These are phyloP conservation scores for Tylopilus cervinicoccineus DNA, from an alignment of 768 basidiomycete genomes.

Conservation along the genomic window DNA sequence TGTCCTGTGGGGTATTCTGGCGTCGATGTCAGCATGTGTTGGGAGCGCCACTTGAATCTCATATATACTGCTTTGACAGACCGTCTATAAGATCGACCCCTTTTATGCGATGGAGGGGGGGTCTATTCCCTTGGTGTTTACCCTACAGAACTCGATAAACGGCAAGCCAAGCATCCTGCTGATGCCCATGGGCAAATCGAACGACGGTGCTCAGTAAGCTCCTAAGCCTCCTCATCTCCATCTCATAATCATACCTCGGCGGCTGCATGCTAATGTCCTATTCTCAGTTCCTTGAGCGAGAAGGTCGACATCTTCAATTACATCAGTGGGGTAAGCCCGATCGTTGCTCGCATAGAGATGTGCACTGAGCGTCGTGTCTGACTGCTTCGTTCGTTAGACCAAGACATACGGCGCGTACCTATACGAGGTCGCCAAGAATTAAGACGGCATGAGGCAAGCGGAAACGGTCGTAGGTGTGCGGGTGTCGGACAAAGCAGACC, in stretches of 20 bases:
- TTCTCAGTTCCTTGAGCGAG: neutral
- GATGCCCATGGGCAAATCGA: slow-evolving; percentile 86
- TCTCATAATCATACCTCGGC: neutral
- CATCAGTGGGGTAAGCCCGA: slow-evolving; percentile 60
- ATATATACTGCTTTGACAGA: neutral
- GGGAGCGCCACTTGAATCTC: neutral
- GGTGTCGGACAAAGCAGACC: too few relatives aligned
- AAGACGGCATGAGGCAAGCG: neutral
- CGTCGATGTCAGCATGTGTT: neutral
- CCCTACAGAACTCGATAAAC: slow-evolving; percentile 71
- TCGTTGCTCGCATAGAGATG: neutral
- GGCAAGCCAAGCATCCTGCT: slow-evolving; percentile 71
- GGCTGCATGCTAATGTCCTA: neutral
- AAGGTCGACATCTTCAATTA: slow-evolving; percentile 47
- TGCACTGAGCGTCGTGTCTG: too few relatives aligned
- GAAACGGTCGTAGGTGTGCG: too few relatives aligned
- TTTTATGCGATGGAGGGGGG: slow-evolving; percentile 81
- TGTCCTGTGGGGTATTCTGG: neutral
- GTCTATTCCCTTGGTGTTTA: slow-evolving; percentile 82
- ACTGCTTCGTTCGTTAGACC: neutral
- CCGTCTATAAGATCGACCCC: slow-evolving; percentile 43
- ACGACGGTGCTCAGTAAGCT: slow-evolving; percentile 87
- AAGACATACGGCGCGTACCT: neutral
- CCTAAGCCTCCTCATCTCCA: too few relatives aligned
- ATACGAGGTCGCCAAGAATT: neutral